Evolutionary conservation across 768 basidiomycete species (phyloP).

Genomic region (Leccinum pellstonianum): DNA sequence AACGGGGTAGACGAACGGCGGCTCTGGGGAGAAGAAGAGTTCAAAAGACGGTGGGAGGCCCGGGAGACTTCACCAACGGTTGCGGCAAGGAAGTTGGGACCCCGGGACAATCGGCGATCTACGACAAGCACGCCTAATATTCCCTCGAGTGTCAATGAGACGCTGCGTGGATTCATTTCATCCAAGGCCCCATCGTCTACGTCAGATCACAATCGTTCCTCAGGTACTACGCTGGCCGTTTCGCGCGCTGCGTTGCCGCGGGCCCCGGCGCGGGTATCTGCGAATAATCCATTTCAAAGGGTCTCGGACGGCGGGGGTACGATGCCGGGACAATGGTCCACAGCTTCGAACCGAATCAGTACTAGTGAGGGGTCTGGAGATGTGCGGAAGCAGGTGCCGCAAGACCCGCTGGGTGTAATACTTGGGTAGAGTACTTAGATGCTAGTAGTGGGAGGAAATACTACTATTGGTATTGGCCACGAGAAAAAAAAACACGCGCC

Average conservation of each 20-base stretch:
- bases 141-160: slow-evolving; percentile 22
- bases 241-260: slow-evolving; percentile 20
- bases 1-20: slow-evolving; percentile 63
- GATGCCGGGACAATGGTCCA: slow-evolving; percentile 6
- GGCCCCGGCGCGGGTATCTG: slow-evolving; percentile 26
- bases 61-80: slow-evolving; percentile 26
- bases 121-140: slow-evolving; percentile 9
- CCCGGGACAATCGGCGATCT: slow-evolving; percentile 14
- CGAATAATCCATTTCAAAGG: slow-evolving; percentile 33
- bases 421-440: slow-evolving; percentile 18
- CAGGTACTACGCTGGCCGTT: slow-evolving; percentile 2
- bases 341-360: not conserved
- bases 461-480: not conserved
- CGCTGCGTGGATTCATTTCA: slow-evolving; percentile 21
- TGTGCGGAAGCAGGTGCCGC: slow-evolving; percentile 11
- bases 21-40: slow-evolving; percentile 55
- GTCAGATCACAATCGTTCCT: slow-evolving; percentile 17
- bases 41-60: slow-evolving; percentile 37
- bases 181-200: slow-evolving; percentile 9
- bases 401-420: slow-evolving; percentile 31
- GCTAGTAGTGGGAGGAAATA: not conserved
- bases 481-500: slow-evolving; percentile 26
- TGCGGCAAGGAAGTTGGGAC: slow-evolving; percentile 20
- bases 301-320: slow-evolving; percentile 11
- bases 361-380: slow-evolving; percentile 7